Base-by-base conservation (phyloP, 208 protist species). In the Leishmania braziliensis region DNA sequence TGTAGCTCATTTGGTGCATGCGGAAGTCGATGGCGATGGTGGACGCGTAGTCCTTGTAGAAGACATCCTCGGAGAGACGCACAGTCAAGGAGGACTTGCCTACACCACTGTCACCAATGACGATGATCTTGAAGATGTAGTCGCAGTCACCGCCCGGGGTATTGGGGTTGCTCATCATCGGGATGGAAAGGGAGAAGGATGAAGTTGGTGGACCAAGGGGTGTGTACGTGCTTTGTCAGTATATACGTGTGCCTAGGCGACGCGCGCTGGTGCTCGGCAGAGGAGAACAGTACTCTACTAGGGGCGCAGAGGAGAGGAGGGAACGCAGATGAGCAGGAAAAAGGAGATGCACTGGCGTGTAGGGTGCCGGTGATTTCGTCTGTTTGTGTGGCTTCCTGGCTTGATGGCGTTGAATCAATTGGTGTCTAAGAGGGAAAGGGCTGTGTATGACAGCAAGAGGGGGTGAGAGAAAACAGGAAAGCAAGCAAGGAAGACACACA, bases 91-190 rank as follows among this genome's bases (percentile, higher is more conserved):
- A 96, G 14, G 95, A 98, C 87, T 98, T 98, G 68, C 96, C 96
- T 5, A 98, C 96, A 33, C 96, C 96, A 71, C 91, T 96, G 84
- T 98, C 96, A 43, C 96, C 96, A 86, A 98, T 96, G 69, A 98
- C 92, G 71, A 98, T 96, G 77, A 98, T 95, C 83, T 98, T 98
- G 83, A 98, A 98, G 66, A 99, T 99, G 88, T 99, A 97, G 83
- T 97, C 95, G 85, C 93, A 97, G 75, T 97, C 95, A 36, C 95
- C 95, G 72, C 93, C 93, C 51, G 93, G 93, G 16, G 90, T 60
- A 56, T 54, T 85, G n/a, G 53, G 63, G 77, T 77, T 81, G n/a
- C 71, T 70, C 82, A 85, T 85, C 62, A 23, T 75, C 18, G 54
- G 23, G 16, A 26, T 51, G 39, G 14, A 43, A 46, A 50, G 29